Conservation (phyloP, 2,329 filamentous ascomycete species). For the Fusarium sp. region DNA sequence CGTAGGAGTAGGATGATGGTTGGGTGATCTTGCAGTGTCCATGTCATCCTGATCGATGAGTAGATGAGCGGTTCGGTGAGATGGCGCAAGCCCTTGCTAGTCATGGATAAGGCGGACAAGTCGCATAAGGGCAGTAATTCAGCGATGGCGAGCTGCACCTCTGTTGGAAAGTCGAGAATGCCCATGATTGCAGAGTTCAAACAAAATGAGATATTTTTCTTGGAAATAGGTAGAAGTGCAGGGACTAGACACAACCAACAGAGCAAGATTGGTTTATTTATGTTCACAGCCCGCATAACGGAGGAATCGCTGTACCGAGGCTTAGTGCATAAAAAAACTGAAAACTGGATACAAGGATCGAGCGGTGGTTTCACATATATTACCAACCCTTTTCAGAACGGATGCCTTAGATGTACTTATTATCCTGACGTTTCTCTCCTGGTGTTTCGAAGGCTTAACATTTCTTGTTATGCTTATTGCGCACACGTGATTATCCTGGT, state of each 20-base stretch:
- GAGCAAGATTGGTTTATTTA: background rate
- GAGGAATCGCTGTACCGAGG: background rate
- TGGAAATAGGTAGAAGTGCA: background rate
- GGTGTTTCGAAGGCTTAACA: background rate
- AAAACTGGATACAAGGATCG: background rate
- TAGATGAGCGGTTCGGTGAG: background rate
- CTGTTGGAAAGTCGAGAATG: background rate
- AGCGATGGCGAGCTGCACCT: background rate
- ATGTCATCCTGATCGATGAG: background rate
- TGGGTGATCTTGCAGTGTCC: background rate
- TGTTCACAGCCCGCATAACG: background rate
- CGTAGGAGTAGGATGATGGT: background rate
- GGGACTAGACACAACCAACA: background rate
- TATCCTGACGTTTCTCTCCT: background rate
- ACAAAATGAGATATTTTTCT: background rate
- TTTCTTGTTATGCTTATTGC: too few relatives aligned
- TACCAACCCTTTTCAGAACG: background rate
- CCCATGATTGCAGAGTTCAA: background rate
- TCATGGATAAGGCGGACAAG: background rate
- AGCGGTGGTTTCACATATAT: background rate
- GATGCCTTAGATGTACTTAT: background rate
- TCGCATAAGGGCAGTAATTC: background rate
- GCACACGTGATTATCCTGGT: background rate
- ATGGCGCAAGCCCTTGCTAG: background rate
- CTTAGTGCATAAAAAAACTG: background rate